A percentile compares a stretch with the other conserved stretches of the same genome.
Evolutionary conservation across 306 rosid species (phyloP).

Genomic region (Vicia faba): DNA sequence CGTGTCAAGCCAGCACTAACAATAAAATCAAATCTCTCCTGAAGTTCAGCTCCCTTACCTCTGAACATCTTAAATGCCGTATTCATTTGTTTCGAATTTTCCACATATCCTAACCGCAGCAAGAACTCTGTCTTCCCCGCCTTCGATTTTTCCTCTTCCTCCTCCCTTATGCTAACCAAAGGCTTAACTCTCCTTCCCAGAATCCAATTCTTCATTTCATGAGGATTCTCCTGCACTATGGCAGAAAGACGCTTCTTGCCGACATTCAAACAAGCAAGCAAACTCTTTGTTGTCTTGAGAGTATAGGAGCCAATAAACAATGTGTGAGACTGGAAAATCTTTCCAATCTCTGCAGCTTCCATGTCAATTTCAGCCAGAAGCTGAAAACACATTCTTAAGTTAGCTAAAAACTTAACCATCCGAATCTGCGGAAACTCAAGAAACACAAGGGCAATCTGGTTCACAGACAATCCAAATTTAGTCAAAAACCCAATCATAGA

Average conservation of each 20-base stretch:
- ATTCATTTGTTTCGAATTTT: slow-evolving; percentile 53
- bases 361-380: slow-evolving; percentile 61
- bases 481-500: slow-evolving; percentile 58
- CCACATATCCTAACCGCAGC: slow-evolving; percentile 58
- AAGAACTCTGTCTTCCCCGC: slow-evolving; percentile 56
- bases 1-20: slow-evolving; percentile 66
- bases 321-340: slow-evolving; percentile 54
- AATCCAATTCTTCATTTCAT: slow-evolving; percentile 58
- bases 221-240: slow-evolving; percentile 63
- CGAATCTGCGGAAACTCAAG: slow-evolving; percentile 58
- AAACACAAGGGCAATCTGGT: slow-evolving; percentile 52
- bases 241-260: slow-evolving; percentile 65
- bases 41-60: slow-evolving; percentile 80
- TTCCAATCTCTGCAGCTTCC: slow-evolving; percentile 57
- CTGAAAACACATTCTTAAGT: slow-evolving; percentile 54
- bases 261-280: slow-evolving; percentile 51
- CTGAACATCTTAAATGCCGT: slow-evolving; percentile 50
- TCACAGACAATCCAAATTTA: slow-evolving; percentile 58
- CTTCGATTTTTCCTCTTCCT: slow-evolving; percentile 27
- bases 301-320: slow-evolving; percentile 57
- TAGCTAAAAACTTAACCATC: slow-evolving; percentile 49
- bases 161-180: slow-evolving; percentile 41
- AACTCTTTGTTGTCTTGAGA: slow-evolving; percentile 56
- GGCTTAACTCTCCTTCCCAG: slow-evolving; percentile 53
- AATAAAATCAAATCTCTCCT: slow-evolving; percentile 73